A percentile compares a stretch with the other conserved stretches of the same genome.
phyloP scores from a whole-genome alignment of 192 early-diverging fungal species.

The Chytriomyces confervae region DNA sequence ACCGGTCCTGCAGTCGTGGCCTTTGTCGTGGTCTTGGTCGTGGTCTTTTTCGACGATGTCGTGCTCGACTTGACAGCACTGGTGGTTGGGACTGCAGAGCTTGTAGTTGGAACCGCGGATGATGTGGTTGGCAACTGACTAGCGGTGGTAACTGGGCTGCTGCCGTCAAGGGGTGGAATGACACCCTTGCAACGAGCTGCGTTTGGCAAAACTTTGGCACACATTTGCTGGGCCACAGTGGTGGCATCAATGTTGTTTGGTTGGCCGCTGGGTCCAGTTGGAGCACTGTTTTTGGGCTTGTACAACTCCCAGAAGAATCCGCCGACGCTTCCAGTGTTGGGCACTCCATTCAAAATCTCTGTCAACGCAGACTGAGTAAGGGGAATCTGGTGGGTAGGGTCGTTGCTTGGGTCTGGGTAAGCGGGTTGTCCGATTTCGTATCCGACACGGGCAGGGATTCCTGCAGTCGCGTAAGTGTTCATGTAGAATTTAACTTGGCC shows the following conservation, averaged over 20 bases:
- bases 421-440: constrained; percentile 18
- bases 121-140: neutral
- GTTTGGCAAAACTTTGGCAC: neutral
- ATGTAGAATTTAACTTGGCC: constrained; percentile 14
- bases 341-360: neutral
- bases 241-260: constrained; percentile 17
- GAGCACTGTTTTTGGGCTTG: neutral
- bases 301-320: constrained; percentile 23
- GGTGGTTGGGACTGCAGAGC: neutral
- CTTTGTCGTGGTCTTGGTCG: too few species aligned
- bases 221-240: constrained; percentile 2
- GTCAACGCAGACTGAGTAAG: neutral
- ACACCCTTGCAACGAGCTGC: constrained; percentile 1
- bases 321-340: constrained; percentile 6
- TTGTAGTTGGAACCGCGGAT: constrained; percentile 8
- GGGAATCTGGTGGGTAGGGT: neutral
- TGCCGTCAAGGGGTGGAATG: neutral
- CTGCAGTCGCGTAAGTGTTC: constrained; percentile 4
- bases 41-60: neutral
- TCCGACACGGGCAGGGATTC: constrained; percentile 6
- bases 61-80: neutral
- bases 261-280: constrained; percentile 11
- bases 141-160: neutral
- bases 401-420: neutral
- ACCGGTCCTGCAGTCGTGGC: neutral